A percentile compares a stretch with the other conserved stretches of the same genome.
These are phyloP conservation scores for Scopulariopsis brevicaulis DNA, from an alignment of 2,329 filamentous ascomycete species.

Conservation along the genomic window DNA sequence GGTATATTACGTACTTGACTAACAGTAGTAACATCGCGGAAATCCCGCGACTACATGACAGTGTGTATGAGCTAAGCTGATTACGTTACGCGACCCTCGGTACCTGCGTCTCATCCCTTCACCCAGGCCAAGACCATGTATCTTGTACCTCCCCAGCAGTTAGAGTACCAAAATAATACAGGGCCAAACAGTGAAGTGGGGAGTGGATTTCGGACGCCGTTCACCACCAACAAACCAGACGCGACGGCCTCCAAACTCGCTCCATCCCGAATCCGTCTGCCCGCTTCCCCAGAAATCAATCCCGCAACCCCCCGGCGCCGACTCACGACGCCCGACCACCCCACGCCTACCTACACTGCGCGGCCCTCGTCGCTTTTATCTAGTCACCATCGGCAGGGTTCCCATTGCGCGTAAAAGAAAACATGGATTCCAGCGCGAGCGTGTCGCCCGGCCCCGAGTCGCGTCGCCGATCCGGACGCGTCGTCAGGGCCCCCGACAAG, in stretches of 20 bases:
- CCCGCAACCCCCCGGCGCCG: background rate
- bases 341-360: background rate
- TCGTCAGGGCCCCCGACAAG: slow-evolving; percentile 47
- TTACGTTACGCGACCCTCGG: background rate
- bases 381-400: background rate
- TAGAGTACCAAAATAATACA: background rate
- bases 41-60: background rate
- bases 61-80: background rate
- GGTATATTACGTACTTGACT: no score
- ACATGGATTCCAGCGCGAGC: slow-evolving; percentile 42
- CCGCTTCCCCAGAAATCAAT: background rate
- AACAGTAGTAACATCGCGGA: background rate
- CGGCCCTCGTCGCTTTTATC: slow-evolving; percentile 3
- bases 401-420: slow-evolving; percentile 17
- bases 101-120: background rate
- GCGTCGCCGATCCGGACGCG: slow-evolving; percentile 59
- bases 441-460: slow-evolving; percentile 39
- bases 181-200: background rate
- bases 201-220: background rate
- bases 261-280: background rate
- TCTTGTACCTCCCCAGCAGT: background rate
- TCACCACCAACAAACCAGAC: slow-evolving; percentile 1
- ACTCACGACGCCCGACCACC: background rate
- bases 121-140: background rate
- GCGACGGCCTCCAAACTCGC: background rate